Conservation (phyloP, 1,284 basidiomycete species). For the Rhodotorula sp. region DNA sequence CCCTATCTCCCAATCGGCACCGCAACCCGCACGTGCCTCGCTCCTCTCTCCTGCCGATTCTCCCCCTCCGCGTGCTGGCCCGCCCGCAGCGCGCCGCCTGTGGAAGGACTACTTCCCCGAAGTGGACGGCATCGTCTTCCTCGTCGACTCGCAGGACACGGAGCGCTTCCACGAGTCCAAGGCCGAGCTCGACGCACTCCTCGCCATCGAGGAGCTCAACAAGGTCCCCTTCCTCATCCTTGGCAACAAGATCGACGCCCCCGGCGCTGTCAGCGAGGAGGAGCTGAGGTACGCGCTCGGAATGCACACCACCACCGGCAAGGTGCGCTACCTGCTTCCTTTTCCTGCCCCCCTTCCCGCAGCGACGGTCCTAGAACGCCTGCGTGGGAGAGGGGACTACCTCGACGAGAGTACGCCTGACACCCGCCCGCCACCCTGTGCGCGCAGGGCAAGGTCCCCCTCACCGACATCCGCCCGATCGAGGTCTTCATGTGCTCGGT, state of each 20-base stretch:
- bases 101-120: constrained; percentile 99
- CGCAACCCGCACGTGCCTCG: too few relatives aligned
- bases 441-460: constrained; percentile 86
- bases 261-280: constrained; percentile 95
- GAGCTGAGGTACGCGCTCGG: constrained; percentile 94
- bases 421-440: neutral
- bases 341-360: too few relatives aligned
- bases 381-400: neutral
- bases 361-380: too few relatives aligned
- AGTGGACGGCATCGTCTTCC: constrained; percentile 97
- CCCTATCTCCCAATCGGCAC: too few relatives aligned
- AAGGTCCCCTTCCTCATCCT: constrained; percentile 98
- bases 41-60: too few relatives aligned
- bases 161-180: constrained; percentile 96
- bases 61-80: neutral
- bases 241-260: constrained; percentile 99
- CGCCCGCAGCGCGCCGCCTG: constrained; percentile 78
- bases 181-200: constrained; percentile 92
- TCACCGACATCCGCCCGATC: constrained; percentile 95
- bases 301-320: constrained; percentile 97
- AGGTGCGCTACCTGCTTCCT: constrained; percentile 61
- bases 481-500: constrained; percentile 99
- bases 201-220: constrained; percentile 88
- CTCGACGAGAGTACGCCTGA: too few relatives aligned
- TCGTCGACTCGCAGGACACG: constrained; percentile 94